A percentile compares a stretch with the other conserved stretches of the same genome.
Evolutionary conservation across 768 basidiomycete species (phyloP).

Genomic region (Boletus reticuloceps): DNA sequence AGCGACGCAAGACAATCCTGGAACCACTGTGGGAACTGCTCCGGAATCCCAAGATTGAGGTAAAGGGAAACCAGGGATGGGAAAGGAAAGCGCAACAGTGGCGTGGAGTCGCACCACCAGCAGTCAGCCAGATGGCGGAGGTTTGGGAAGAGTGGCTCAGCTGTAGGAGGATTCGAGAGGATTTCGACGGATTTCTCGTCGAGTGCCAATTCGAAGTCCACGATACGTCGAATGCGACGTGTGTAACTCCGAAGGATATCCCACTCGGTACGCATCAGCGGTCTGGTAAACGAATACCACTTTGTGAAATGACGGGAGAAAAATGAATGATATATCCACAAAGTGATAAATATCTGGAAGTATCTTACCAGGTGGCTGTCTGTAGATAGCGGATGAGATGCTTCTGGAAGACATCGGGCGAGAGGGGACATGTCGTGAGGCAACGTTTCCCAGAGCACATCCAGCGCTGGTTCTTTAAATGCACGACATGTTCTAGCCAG

Average conservation of each 20-base stretch:
- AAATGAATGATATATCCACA: too few relatives aligned
- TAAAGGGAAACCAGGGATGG: too few relatives aligned
- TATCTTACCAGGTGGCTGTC: too few relatives aligned
- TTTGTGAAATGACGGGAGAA: background rate
- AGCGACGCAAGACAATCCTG: too few relatives aligned
- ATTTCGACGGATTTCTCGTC: background rate
- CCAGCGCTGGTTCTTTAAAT: background rate
- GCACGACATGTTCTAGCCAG: background rate
- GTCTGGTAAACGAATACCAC: background rate
- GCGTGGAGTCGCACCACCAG: too few relatives aligned
- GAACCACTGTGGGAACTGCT: too few relatives aligned
- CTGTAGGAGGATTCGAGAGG: background rate
- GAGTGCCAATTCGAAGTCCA: accelerated
- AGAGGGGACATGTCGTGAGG: background rate
- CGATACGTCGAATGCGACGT: background rate
- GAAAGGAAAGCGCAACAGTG: background rate
- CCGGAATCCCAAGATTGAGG: too few relatives aligned
- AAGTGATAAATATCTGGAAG: too few relatives aligned
- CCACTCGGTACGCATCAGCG: background rate
- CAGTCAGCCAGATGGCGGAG: background rate
- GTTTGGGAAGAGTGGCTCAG: background rate
- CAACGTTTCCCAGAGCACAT: background rate
- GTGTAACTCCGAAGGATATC: background rate
- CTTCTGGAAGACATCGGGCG: background rate
- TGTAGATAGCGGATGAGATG: too few relatives aligned